phyloP scores from a whole-genome alignment of 2,329 filamentous ascomycete species.

The Calonectria pteridis region DNA sequence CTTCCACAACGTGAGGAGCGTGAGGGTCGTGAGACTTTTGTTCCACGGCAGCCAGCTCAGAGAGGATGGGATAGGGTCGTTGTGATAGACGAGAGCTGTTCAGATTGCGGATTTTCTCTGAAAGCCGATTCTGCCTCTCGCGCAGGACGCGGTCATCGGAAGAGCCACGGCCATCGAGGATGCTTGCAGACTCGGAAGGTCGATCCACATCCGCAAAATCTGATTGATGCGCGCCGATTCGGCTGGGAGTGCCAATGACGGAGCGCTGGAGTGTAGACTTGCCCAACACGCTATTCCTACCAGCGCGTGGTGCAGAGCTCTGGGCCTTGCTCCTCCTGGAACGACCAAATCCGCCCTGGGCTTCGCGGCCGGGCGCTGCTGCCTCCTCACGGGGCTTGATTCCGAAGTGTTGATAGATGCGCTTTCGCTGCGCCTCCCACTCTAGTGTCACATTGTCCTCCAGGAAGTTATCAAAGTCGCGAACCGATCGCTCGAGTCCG shows the following conservation, averaged over 20 bases:
- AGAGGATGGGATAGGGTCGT: constrained; percentile 78
- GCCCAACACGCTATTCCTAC: constrained; percentile 63
- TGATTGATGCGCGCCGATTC: constrained; percentile 72
- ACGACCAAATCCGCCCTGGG: constrained; percentile 70
- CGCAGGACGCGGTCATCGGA: constrained; percentile 81
- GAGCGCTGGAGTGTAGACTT: constrained; percentile 82
- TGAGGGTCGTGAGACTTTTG: constrained; percentile 76
- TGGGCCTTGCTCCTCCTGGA: constrained; percentile 65
- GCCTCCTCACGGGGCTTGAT: constrained; percentile 73
- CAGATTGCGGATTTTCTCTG: constrained; percentile 82
- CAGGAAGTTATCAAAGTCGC: constrained; percentile 93
- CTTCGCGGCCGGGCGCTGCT: constrained; percentile 57
- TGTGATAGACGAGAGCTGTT: constrained; percentile 79
- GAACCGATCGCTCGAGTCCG: constrained; percentile 87
- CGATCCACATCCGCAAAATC: constrained; percentile 79
- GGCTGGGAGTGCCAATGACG: constrained; percentile 84
- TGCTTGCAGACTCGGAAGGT: constrained; percentile 61
- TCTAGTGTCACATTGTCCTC: constrained; percentile 96
- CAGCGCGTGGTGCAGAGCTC: constrained; percentile 65
- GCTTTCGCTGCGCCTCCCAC: constrained; percentile 93
- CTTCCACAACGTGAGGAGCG: constrained; percentile 81
- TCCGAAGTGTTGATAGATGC: constrained; percentile 97
- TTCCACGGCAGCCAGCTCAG: constrained; percentile 82
- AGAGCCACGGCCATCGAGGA: constrained; percentile 58
- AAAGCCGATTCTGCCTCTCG: constrained; percentile 86